Percentiles rank a stretch among this genome's conserved stretches.
Conservation (phyloP, 1,139 yeast genomes). For the Pneumocystis murina region DNA sequence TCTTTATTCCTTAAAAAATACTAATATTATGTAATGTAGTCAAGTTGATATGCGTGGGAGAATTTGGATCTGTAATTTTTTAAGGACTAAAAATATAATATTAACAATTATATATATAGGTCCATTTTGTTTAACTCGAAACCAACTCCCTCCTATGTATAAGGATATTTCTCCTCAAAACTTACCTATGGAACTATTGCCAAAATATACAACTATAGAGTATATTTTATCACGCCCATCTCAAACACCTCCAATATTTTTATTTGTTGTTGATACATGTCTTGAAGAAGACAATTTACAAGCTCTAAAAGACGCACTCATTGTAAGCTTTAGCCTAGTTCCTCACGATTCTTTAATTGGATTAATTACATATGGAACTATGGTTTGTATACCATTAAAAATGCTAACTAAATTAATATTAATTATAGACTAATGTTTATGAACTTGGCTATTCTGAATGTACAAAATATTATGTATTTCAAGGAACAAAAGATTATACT, state of each 20-base stretch:
- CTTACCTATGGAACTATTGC: constrained; percentile 74
- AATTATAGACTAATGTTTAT: constrained; percentile 57
- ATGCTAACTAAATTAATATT: neutral
- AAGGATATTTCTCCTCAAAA: constrained; percentile 70
- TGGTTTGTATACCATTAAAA: constrained; percentile 20
- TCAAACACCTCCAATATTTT: constrained; percentile 80
- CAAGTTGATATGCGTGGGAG: constrained; percentile 68
- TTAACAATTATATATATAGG: constrained; percentile 7
- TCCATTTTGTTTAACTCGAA: constrained; percentile 69
- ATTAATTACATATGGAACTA: constrained; percentile 82
- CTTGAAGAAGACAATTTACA: constrained; percentile 86
- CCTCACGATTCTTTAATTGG: constrained; percentile 94
- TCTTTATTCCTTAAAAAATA: constrained; percentile 25
- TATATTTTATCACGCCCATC: constrained; percentile 81
- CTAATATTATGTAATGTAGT: constrained; percentile 12
- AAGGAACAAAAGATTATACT: constrained; percentile 82
- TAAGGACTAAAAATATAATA: neutral
- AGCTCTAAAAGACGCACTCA: constrained; percentile 75
- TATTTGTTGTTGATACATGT: constrained; percentile 83
- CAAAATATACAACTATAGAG: constrained; percentile 73
- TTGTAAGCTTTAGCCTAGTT: constrained; percentile 63
- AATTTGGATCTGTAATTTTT: constrained; percentile 60
- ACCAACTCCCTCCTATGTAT: constrained; percentile 81
- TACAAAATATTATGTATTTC: constrained; percentile 70
- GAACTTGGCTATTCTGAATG: constrained; percentile 72